Percentiles rank a stretch among this genome's conserved stretches.
phyloP scores from a whole-genome alignment of 2,329 filamentous ascomycete genomes.

The Metarhizium rileyi region DNA sequence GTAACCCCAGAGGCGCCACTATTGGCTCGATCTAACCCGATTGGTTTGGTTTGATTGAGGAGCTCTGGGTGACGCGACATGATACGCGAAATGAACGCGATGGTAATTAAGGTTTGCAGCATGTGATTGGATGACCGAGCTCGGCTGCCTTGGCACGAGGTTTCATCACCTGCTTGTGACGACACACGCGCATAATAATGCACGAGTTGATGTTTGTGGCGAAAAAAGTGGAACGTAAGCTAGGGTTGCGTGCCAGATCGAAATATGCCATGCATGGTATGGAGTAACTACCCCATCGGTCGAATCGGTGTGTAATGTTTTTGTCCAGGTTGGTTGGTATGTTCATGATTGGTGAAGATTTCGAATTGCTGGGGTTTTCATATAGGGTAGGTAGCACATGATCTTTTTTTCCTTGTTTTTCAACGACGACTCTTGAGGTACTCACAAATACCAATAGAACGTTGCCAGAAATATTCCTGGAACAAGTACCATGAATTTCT shows the following conservation, averaged over 20 bases:
- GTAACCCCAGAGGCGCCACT: neutral
- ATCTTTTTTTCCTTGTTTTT: too few species aligned
- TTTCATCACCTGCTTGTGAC: neutral
- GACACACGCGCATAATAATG: neutral
- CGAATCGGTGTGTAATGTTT: neutral
- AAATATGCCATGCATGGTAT: neutral
- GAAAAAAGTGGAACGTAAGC: neutral
- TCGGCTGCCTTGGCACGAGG: neutral
- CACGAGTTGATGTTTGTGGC: neutral
- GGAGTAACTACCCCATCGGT: neutral
- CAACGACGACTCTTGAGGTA: too few species aligned
- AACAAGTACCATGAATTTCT: too few species aligned
- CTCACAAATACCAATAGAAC: too few species aligned
- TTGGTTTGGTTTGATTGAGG: neutral
- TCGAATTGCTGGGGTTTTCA: too few species aligned
- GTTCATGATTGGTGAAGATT: too few species aligned
- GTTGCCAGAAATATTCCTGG: too few species aligned
- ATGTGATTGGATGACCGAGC: neutral
- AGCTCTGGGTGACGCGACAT: neutral
- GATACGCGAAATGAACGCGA: constrained; percentile 2
- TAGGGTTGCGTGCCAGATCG: neutral
- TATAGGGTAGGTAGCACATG: too few species aligned
- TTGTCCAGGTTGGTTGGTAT: neutral
- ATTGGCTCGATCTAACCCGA: neutral
- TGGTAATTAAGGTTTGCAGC: neutral